phyloP scores from a whole-genome alignment of 805 yeast species.

The Danielia reshetovae region DNA sequence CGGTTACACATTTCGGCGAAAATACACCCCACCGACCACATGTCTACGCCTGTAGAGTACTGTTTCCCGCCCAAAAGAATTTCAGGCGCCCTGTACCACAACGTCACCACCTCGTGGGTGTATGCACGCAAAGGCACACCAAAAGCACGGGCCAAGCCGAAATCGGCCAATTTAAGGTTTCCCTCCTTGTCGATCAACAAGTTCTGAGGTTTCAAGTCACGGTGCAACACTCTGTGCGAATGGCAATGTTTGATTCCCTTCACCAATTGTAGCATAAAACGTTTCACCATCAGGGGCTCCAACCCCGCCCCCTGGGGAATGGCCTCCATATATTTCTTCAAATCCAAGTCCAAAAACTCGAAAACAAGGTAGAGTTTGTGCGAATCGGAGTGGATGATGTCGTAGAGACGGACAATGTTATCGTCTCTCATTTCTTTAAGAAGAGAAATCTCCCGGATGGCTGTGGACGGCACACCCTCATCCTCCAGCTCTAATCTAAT shows the following conservation, averaged over 20 bases:
- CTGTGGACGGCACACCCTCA: constrained; percentile 98
- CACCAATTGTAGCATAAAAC: constrained; percentile 87
- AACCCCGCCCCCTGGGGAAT: constrained; percentile 88
- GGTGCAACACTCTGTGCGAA: constrained; percentile 87
- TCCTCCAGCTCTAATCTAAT: constrained; percentile 94
- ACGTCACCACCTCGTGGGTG: constrained; percentile 96
- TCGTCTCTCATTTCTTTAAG: constrained; percentile 92
- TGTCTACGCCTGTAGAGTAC: constrained; percentile 96
- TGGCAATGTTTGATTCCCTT: constrained; percentile 93
- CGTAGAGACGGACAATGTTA: constrained; percentile 85
- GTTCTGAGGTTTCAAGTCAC: constrained; percentile 96
- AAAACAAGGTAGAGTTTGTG: constrained; percentile 90
- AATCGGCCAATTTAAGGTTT: constrained; percentile 63
- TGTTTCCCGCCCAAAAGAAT: constrained; percentile 93
- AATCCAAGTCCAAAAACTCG: constrained; percentile 90
- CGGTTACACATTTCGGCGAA: constrained; percentile 98
- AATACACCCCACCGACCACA: constrained; percentile 98
- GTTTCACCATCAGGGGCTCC: constrained; percentile 85
- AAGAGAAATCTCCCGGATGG: constrained; percentile 92
- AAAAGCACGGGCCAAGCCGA: constrained; percentile 94
- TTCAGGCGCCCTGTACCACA: constrained; percentile 98
- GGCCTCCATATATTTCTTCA: constrained; percentile 95
- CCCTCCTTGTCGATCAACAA: constrained; percentile 93
- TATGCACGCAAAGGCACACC: constrained; percentile 97
- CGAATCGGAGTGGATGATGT: constrained; percentile 91